Base-by-base conservation (phyloP, 1,139 yeast genomes). In the Protomyces pachydermus region DNA sequence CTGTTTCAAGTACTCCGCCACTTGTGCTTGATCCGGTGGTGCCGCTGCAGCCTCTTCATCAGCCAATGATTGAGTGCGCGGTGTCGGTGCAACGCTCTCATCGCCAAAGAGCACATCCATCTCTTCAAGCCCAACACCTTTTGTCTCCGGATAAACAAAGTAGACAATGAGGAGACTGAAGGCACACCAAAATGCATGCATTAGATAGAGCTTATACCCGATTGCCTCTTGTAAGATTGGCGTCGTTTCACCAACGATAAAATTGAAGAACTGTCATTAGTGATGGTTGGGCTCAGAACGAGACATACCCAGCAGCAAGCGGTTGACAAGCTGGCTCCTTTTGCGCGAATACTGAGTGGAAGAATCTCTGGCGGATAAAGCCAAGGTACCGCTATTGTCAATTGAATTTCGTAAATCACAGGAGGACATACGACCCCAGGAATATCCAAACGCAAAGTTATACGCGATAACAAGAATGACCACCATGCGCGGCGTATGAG, bases 321-420 rank as follows among this genome's bases (percentile, higher is more conserved):
- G 0, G 97, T 91, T 0, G 96, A 86, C 68, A 90, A 77, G 0
- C 96, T 90, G 0, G 97, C 96, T 60, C 96, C 96, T 71, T 91
- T 88, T 6, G 96, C 91, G 67, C 97, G 82, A n/a, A 91, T 91
- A 28, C 86, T 80, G 67, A 88, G 82, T 0, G 97, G 97, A 66
- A 91, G 81, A 63, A 91, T 91, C 76, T 91, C 97, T 46, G 87
- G 85, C 56, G 91, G 90, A 76, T 89, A 86, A 70, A 91, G 80
- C 97, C 97, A 91, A 6, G 97, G 96, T 67, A 91, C 86, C 2
- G 97, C 97, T 12, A 46, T 5, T 16, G 46, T 46, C 6, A 20
- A n/a, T 14, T 14, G 25, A 14, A 28, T 6, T 12, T 14, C 25
- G 12, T 0, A 12, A 10, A 97, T 97, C 95, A 96, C 90, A 3